Evolutionary conservation across 164 flowering plant genomes (phyloP).

Genomic region (Chloranthus sessilifolius): DNA sequence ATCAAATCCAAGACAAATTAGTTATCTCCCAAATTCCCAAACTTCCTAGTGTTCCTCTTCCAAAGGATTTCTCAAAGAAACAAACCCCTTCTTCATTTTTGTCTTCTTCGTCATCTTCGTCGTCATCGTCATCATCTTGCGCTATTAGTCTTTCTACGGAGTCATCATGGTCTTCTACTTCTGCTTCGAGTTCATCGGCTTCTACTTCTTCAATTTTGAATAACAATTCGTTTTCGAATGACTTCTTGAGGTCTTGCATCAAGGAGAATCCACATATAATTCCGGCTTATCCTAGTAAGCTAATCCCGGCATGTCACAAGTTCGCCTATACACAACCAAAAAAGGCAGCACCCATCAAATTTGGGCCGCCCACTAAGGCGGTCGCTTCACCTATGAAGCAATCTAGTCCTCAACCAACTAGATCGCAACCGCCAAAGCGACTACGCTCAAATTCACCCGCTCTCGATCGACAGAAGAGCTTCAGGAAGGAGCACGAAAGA

Average conservation of each 20-base stretch:
- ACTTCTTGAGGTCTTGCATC: conserved; percentile 45
- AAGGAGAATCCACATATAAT: conserved; percentile 61
- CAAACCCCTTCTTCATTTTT: conserved; percentile 18
- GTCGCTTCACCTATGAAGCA: conserved; percentile 1
- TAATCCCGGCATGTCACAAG: too few relatives aligned
- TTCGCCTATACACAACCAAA: too few relatives aligned
- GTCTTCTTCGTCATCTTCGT: conserved; percentile 22
- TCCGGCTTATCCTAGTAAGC: conserved; percentile 17
- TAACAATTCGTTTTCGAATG: conserved; percentile 52
- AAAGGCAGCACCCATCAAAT: not conserved
- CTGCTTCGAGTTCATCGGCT: conserved; percentile 21
- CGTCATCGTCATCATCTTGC: conserved; percentile 13
- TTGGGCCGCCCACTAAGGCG: conserved; percentile 3
- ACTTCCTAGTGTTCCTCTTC: conserved; percentile 2
- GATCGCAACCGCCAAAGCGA: conserved; percentile 25
- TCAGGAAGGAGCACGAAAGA: conserved; percentile 25
- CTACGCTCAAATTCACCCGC: conserved; percentile 33
- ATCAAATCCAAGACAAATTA: conserved; percentile 63
- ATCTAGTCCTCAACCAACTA: conserved; percentile 4
- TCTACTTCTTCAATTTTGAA: conserved; percentile 17
- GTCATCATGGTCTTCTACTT: conserved; percentile 7
- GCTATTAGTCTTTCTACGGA: conserved; percentile 10
- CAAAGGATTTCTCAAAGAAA: conserved; percentile 13
- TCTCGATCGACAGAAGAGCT: conserved; percentile 41
- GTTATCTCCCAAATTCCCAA: conserved; percentile 35